Conservation (phyloP, 2,329 filamentous ascomycete genomes). For the Colletotrichum sojae region DNA sequence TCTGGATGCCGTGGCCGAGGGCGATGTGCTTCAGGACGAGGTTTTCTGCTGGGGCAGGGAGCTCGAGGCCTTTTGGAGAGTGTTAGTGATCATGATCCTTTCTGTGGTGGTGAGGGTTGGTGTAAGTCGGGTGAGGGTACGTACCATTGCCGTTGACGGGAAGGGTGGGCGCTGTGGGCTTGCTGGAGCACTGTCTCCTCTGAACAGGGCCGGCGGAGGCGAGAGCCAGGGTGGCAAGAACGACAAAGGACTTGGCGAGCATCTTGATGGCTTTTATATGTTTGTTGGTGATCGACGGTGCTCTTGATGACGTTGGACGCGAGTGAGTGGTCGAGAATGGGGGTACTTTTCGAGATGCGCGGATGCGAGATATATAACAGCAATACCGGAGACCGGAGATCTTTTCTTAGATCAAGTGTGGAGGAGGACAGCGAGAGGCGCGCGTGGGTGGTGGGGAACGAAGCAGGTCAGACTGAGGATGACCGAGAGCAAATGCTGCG, state of each 20-base stretch:
- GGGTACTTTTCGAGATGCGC: neutral
- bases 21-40: constrained; percentile 67
- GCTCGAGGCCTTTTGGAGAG: constrained; percentile 54
- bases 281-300: constrained; percentile 18
- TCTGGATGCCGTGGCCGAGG: constrained; percentile 76
- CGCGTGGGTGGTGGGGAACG: constrained; percentile 2
- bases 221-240: constrained; percentile 53
- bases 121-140: constrained; percentile 42
- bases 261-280: constrained; percentile 20
- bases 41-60: constrained; percentile 57
- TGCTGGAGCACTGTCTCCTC: constrained; percentile 41
- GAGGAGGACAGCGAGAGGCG: too few species aligned
- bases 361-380: constrained; percentile 31
- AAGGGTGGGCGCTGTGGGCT: constrained; percentile 49
- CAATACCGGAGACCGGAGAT: constrained; percentile 30
- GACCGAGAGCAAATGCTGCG: constrained; percentile 7
- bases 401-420: constrained; percentile 35
- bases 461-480: constrained; percentile 7
- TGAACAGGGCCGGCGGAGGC: constrained; percentile 48
- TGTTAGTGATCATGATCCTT: constrained; percentile 40
- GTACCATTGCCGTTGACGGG: constrained; percentile 57
- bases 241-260: constrained; percentile 50
- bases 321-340: neutral
- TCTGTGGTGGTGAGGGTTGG: neutral
- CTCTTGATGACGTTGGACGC: constrained; percentile 10